These are phyloP conservation scores for Begonia masoniana DNA, from an alignment of 306 rosid genomes.

Conservation along the genomic window DNA sequence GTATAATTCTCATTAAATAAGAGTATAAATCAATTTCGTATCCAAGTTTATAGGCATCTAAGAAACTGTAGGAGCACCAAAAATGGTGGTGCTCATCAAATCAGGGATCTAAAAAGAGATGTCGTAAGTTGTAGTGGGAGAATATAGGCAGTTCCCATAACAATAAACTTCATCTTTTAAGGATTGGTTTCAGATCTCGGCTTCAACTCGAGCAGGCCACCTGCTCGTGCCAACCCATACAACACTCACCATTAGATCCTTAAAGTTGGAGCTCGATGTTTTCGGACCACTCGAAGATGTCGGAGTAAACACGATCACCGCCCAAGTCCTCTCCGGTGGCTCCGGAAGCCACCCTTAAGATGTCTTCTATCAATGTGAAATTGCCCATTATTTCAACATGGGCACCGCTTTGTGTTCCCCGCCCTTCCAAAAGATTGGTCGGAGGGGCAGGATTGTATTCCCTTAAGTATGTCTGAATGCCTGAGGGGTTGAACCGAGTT, in stretches of 20 bases:
- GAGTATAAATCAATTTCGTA: too few relatives aligned
- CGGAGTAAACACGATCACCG: conserved; percentile 58
- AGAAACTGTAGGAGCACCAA: too few relatives aligned
- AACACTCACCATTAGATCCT: not conserved
- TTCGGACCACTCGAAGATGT: conserved; percentile 68
- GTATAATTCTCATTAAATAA: too few relatives aligned
- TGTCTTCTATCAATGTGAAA: conserved; percentile 66
- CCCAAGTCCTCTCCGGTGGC: conserved; percentile 63
- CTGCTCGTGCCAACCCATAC: too few relatives aligned
- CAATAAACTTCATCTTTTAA: too few relatives aligned
- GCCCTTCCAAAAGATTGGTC: conserved; percentile 53
- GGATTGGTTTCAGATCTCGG: too few relatives aligned
- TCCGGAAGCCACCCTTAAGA: conserved; percentile 67
- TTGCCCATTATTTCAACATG: conserved; percentile 93
- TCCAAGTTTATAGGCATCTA: too few relatives aligned
- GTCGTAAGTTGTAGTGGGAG: too few relatives aligned
- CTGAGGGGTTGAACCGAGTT: conserved; percentile 66
- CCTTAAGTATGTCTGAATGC: conserved; percentile 38
- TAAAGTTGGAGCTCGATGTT: conserved; percentile 41
- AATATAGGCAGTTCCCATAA: too few relatives aligned
- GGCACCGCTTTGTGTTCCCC: conserved; percentile 72
- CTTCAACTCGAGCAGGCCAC: too few relatives aligned
- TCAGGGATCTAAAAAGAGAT: too few relatives aligned
- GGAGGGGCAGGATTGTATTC: conserved; percentile 77
- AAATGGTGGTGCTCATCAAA: too few relatives aligned